A percentile compares a stretch with the other conserved stretches of the same genome.
Evolutionary conservation across 176 grass and related monocot species (phyloP).

Genomic region (Bonia amplexicaulis): DNA sequence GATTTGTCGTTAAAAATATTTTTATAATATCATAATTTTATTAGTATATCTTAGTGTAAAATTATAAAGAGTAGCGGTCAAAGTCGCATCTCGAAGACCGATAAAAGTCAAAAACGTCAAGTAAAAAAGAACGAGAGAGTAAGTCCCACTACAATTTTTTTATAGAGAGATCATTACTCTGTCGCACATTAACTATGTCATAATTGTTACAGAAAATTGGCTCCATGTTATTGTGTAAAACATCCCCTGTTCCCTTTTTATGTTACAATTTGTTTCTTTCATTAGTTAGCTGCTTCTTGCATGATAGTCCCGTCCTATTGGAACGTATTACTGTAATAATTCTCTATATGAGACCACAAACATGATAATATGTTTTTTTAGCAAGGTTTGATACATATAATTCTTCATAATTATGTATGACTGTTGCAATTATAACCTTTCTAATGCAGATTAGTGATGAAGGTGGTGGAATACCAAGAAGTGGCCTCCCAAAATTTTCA

Average conservation of each 20-base stretch:
- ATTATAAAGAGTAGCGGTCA: no score
- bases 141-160: not conserved
- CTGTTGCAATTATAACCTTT: not conserved
- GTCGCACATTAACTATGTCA: not conserved
- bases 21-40: no score
- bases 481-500: conserved; percentile 91
- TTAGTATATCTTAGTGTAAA: no score
- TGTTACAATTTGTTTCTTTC: not conserved
- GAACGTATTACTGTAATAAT: not conserved
- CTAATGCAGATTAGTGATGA: conserved; percentile 82
- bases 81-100: no score
- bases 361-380: not conserved
- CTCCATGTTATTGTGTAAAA: not conserved
- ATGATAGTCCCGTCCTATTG: not conserved
- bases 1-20: no score
- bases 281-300: not conserved
- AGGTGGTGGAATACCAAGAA: conserved; percentile 95
- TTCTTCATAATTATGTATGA: not conserved
- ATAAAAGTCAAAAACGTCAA: no score
- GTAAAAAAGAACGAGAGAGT: no score
- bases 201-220: not conserved
- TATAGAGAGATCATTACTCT: not conserved
- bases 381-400: not conserved
- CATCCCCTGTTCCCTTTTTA: not conserved
- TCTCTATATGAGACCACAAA: not conserved